Evolutionary conservation across 2,329 filamentous ascomycete species (phyloP).

Genomic region (Colletotrichum sp.): DNA sequence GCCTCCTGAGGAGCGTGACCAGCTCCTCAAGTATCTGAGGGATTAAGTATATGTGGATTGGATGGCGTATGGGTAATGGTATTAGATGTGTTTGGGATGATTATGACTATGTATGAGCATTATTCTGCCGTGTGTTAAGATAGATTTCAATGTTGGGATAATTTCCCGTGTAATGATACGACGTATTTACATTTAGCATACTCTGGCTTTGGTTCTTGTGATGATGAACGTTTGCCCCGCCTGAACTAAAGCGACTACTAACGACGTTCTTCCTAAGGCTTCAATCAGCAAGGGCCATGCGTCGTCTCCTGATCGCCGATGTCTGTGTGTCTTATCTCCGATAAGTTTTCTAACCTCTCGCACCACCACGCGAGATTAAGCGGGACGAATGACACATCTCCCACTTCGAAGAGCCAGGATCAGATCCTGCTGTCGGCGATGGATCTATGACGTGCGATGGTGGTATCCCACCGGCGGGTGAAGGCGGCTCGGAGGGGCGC

Average conservation of each 20-base stretch:
- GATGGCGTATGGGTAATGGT: background rate
- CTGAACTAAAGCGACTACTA: too few relatives aligned
- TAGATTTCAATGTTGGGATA: constrained; percentile 10
- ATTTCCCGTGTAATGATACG: background rate
- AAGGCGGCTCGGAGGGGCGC: background rate
- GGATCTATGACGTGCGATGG: background rate
- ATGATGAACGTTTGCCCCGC: background rate
- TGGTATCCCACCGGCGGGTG: background rate
- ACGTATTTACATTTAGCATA: background rate
- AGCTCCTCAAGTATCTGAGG: constrained; percentile 69
- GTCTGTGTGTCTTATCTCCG: too few relatives aligned
- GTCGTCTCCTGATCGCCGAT: too few relatives aligned
- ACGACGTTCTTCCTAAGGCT: too few relatives aligned
- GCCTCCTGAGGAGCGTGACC: constrained; percentile 87
- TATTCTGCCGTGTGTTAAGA: constrained; percentile 10
- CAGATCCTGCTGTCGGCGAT: background rate
- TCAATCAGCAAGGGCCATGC: too few relatives aligned
- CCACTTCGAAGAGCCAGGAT: background rate
- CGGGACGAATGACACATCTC: background rate
- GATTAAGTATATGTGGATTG: constrained; percentile 34
- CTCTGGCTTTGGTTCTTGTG: background rate
- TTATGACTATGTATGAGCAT: constrained; percentile 21
- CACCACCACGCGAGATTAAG: background rate
- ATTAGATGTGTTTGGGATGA: constrained; percentile 10
- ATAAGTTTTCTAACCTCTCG: background rate